These are phyloP conservation scores for Corinectria fuckeliana DNA, from an alignment of 2,329 filamentous ascomycete genomes.

Conservation along the genomic window DNA sequence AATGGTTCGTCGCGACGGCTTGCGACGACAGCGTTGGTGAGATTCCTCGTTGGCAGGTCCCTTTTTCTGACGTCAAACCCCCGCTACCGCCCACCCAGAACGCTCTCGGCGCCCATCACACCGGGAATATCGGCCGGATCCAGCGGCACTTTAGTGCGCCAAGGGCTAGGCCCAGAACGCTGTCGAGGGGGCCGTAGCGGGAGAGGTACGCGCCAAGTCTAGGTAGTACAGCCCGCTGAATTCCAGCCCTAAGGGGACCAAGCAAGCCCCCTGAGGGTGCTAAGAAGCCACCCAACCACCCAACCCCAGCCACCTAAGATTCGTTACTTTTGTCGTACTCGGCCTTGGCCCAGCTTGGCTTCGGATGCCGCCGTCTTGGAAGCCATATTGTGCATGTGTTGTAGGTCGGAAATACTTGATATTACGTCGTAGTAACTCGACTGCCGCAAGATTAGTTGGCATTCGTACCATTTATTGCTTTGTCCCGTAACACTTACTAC, in stretches of 20 bases:
- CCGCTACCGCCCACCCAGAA: not conserved
- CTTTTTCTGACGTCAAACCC: conserved; percentile 32
- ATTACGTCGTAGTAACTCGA: not conserved
- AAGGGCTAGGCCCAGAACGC: conserved; percentile 2
- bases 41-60: not conserved
- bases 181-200: conserved; percentile 1
- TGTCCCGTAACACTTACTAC: too few relatives aligned
- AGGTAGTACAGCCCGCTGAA: not conserved
- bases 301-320: not conserved
- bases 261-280: too few relatives aligned
- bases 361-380: conserved; percentile 13
- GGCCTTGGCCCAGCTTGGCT: conserved; percentile 4
- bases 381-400: not conserved
- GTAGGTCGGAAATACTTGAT: not conserved
- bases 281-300: not conserved
- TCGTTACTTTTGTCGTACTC: not conserved
- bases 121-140: conserved; percentile 8
- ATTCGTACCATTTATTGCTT: not conserved
- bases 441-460: not conserved
- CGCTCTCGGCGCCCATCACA: not conserved
- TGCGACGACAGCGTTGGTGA: not conserved
- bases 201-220: conserved; percentile 3
- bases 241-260: not conserved
- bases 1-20: not conserved
- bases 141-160: conserved; percentile 20